Percentiles rank a stretch among this genome's conserved stretches.
phyloP scores from a whole-genome alignment of 2,329 filamentous ascomycete genomes.

The Pseudogymnoascus sp. region DNA sequence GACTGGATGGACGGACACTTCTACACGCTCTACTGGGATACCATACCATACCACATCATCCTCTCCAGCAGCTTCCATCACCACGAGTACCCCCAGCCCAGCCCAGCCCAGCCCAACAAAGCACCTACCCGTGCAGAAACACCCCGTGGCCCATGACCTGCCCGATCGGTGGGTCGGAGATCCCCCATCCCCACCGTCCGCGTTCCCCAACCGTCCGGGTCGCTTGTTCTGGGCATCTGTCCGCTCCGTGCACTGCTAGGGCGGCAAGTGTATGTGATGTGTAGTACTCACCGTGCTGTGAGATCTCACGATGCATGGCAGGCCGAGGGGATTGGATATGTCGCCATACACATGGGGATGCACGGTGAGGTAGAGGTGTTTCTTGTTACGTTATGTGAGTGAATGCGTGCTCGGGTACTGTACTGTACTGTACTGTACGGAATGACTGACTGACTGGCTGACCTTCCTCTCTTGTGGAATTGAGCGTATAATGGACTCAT shows the following conservation, averaged over 20 bases:
- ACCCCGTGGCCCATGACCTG: neutral
- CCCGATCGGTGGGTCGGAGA: neutral
- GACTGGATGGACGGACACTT: no score
- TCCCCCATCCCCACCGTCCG: neutral
- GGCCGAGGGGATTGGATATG: neutral
- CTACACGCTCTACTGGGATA: no score
- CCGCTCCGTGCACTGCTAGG: neutral
- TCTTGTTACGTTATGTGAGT: neutral
- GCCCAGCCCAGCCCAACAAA: no score
- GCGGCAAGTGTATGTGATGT: neutral
- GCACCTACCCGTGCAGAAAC: no score
- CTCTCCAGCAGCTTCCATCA: no score
- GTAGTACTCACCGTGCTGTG: neutral
- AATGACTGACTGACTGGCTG: neutral
- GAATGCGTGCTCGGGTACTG: neutral
- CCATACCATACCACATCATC: no score
- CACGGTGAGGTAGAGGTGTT: conserved; percentile 1
- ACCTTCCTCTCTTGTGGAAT: neutral
- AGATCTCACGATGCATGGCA: neutral
- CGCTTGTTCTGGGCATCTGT: neutral
- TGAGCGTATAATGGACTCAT: neutral
- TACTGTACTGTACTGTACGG: no score
- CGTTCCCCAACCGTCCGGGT: neutral
- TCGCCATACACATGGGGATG: neutral
- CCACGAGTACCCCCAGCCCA: no score